Conservation (phyloP, 2,329 filamentous ascomycete species). For the Verruconis gallopava region DNA sequence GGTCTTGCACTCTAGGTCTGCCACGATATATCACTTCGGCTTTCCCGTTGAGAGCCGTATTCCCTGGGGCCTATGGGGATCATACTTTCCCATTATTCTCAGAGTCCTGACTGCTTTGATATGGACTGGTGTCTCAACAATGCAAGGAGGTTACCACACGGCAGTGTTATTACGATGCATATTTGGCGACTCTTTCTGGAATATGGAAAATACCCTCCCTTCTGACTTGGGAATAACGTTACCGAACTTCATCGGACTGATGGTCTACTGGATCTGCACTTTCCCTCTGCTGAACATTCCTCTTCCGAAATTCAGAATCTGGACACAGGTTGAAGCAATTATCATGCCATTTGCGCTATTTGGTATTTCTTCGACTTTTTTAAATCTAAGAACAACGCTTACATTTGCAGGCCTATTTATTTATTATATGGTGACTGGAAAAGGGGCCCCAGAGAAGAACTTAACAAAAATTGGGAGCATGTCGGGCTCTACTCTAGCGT, state of each 20-base stretch:
- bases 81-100: conserved; percentile 27
- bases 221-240: neutral
- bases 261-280: neutral
- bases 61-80: conserved; percentile 30
- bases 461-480: neutral
- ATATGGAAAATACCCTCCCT: neutral
- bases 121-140: conserved; percentile 27
- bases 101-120: conserved; percentile 29
- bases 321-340: neutral
- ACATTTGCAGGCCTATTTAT: conserved; percentile 1
- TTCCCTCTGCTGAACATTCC: conserved; percentile 1
- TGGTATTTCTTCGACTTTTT: neutral
- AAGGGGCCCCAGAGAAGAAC: neutral
- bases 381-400: too few species aligned
- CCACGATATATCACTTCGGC: conserved; percentile 29
- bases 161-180: neutral
- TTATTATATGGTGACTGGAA: neutral
- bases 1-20: conserved; percentile 22
- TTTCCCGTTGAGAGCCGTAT: conserved; percentile 29
- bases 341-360: neutral
- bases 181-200: neutral
- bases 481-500: conserved; percentile 1
- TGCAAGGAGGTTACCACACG: conserved; percentile 21
- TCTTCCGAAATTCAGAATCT: neutral
- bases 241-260: neutral